Evolutionary conservation across 2,329 filamentous ascomycete genomes (phyloP), one percentile per base, ranked within the genome.

Genomic region (Alternaria triticimaculans): DNA sequence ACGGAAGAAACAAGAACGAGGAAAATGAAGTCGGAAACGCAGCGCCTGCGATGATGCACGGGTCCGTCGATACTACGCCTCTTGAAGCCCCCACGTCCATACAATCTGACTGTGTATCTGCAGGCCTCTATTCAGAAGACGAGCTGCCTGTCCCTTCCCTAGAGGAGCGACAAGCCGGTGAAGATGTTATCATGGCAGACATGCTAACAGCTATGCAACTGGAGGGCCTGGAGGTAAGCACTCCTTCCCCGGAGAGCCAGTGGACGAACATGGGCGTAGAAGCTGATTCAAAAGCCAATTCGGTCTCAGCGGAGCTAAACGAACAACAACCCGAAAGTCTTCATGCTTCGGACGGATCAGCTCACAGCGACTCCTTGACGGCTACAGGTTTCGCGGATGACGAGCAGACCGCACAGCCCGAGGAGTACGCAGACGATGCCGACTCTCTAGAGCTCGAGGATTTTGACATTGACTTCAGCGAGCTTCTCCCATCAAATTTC

Each of bases 81-180:
- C 8, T 4, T 0, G 15, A 18, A 10, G 0, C n/a, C n/a, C 1
- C 37, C 0, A 11, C 37, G 1, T 41, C 4, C 9, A 41, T 41
- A 5, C 37, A 41, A 5, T 5, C 21, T 23, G 9, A 26, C 25
- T 26, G 9, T 10, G 25, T 4, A 26, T 4, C 8, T 26, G 8
- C 25, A 26, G 25, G 9, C 9, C 25, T 26, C 3, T 26, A 3
- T 10, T 10, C 9, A 4, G 25, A 26, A 10, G 3, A 30, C 10
- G 18, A 25, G 2, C 28, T 25, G 20, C 2, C 9, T 30, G 2
- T 45, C 4, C 9, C 50, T 1, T 54, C 50, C 14, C 9, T 21
- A 2, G 30, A 54, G 20, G 50, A 54, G 30, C 28, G 28, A 15
- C 55, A 46, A 21, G 48, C 37, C 23, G 18, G 48, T 14, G 37